These are phyloP conservation scores for Seiridium unicorne DNA, from an alignment of 2,329 filamentous ascomycete species.

Conservation along the genomic window DNA sequence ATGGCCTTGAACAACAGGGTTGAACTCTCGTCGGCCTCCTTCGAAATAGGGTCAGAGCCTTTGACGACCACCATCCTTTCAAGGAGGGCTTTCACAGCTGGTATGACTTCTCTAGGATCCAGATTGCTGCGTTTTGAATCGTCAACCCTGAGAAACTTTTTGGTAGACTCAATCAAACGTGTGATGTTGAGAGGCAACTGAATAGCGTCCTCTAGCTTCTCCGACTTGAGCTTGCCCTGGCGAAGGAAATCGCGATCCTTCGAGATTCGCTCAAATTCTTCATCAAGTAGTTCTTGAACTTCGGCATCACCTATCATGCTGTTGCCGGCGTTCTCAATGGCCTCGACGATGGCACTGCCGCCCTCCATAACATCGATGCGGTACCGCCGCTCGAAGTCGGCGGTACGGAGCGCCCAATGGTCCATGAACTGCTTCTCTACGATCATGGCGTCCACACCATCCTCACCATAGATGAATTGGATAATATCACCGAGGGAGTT, in stretches of 20 bases:
- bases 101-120: constrained; percentile 83
- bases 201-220: constrained; percentile 80
- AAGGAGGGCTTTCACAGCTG: constrained; percentile 71
- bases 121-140: constrained; percentile 84
- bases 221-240: constrained; percentile 54
- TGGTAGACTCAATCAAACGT: constrained; percentile 87
- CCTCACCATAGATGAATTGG: constrained; percentile 96
- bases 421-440: constrained; percentile 94
- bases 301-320: constrained; percentile 86
- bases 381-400: constrained; percentile 77
- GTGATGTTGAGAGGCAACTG: constrained; percentile 90
- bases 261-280: constrained; percentile 78
- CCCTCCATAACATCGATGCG: constrained; percentile 82
- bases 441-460: constrained; percentile 87
- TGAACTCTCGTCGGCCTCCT: constrained; percentile 83
- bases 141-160: constrained; percentile 87
- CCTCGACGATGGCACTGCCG: constrained; percentile 60
- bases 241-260: constrained; percentile 77
- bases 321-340: constrained; percentile 75
- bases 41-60: constrained; percentile 77
- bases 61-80: constrained; percentile 81
- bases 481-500: constrained; percentile 96
- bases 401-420: constrained; percentile 76
- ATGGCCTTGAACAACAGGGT: constrained; percentile 92
- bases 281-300: constrained; percentile 81